Conservation (phyloP, 2,329 filamentous ascomycete species). For the Arthrobotrys megalospora region DNA sequence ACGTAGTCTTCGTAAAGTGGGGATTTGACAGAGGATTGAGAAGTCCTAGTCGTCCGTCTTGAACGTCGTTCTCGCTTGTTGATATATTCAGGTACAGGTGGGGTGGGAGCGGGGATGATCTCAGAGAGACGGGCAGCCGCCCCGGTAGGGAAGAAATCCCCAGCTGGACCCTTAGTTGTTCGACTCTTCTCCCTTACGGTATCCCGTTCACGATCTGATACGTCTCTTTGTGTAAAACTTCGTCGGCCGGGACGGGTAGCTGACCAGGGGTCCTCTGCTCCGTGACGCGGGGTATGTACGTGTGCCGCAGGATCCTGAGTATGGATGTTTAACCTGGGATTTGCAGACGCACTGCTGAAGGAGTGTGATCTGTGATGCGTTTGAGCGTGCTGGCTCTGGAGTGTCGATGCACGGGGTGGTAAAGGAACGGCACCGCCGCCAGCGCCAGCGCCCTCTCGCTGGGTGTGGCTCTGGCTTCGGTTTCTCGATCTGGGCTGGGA, state of each 20-base stretch:
- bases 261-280: constrained; percentile 53
- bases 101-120: constrained; percentile 57
- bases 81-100: constrained; percentile 56
- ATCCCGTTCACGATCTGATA: constrained; percentile 53
- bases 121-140: constrained; percentile 55
- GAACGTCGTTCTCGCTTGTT: constrained; percentile 47
- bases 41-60: constrained; percentile 41
- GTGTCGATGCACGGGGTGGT: constrained; percentile 40
- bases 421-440: constrained; percentile 29
- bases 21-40: constrained; percentile 55
- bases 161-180: constrained; percentile 41
- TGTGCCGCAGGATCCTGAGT: constrained; percentile 39
- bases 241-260: constrained; percentile 27
- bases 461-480: constrained; percentile 48
- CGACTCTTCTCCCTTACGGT: constrained; percentile 55
- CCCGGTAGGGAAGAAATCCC: constrained; percentile 57
- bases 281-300: constrained; percentile 49
- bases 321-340: constrained; percentile 53
- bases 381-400: constrained; percentile 58
- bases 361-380: constrained; percentile 54
- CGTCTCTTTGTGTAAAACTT: constrained; percentile 50
- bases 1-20: constrained; percentile 57
- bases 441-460: constrained; percentile 37
- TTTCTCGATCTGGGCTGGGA: constrained; percentile 57
- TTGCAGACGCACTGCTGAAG: constrained; percentile 47